phyloP scores from a whole-genome alignment of 352 stramenopile genomes.

The Globisporangium megalacanthum region DNA sequence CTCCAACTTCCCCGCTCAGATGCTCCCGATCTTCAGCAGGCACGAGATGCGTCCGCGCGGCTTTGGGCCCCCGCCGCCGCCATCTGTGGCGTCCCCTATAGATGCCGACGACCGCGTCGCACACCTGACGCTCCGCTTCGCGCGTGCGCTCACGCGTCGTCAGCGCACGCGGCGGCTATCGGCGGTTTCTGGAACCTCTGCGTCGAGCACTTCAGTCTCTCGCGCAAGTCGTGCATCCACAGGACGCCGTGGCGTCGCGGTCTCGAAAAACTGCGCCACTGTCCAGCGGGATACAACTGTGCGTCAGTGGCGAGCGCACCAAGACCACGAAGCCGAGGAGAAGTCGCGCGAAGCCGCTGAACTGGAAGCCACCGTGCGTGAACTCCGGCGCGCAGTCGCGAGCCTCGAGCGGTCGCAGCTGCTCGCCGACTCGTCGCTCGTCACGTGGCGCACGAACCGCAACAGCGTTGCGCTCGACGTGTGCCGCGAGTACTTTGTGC shows the following conservation, averaged over 20 bases:
- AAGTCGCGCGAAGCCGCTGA: slow-evolving; percentile 3
- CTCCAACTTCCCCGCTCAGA: not conserved
- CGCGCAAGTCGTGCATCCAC: not conserved
- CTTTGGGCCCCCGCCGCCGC: not conserved
- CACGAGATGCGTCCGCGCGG: not conserved
- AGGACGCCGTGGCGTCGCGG: slow-evolving; percentile 1
- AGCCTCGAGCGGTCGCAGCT: slow-evolving; percentile 29
- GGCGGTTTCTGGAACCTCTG: not conserved
- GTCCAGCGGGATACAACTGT: slow-evolving; percentile 10
- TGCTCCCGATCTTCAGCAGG: not conserved
- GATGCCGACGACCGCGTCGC: not conserved
- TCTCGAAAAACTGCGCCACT: slow-evolving; percentile 27
- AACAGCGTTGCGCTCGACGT: slow-evolving; percentile 31
- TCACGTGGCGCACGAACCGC: slow-evolving; percentile 39
- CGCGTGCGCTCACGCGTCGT: slow-evolving; percentile 26
- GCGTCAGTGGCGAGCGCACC: not conserved
- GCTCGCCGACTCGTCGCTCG: slow-evolving; percentile 29
- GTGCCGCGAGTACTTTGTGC: slow-evolving; percentile 39
- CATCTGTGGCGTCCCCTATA: not conserved
- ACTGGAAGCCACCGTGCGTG: slow-evolving; percentile 16
- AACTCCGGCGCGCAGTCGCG: slow-evolving; percentile 29
- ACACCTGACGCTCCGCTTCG: slow-evolving; percentile 33
- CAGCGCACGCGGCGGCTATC: slow-evolving; percentile 10
- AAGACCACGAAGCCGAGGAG: slow-evolving; percentile 3
- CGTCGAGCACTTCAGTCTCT: not conserved